phyloP scores from a whole-genome alignment of 2,329 filamentous ascomycete species.

The Curvularia sp. region DNA sequence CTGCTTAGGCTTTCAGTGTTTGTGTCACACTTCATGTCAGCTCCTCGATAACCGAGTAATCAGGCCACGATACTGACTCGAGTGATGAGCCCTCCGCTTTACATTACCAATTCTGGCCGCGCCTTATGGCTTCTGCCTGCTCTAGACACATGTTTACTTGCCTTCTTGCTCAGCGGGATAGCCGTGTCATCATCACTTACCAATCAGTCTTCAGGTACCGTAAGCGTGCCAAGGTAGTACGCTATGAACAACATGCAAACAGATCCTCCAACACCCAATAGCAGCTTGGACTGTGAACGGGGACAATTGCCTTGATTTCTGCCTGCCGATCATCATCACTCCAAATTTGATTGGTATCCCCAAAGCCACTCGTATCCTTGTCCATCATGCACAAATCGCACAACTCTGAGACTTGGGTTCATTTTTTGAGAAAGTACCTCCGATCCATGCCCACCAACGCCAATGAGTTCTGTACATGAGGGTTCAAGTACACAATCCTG shows the following conservation, averaged over 20 bases:
- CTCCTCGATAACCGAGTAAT: neutral
- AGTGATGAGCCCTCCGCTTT: neutral
- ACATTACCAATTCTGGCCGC: neutral
- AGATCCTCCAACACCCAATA: slow-evolving; percentile 6
- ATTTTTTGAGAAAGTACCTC: neutral
- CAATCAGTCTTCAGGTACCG: neutral
- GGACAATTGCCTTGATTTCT: slow-evolving; percentile 1
- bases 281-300: neutral
- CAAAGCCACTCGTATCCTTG: neutral
- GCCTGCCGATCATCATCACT: neutral
- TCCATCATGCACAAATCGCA: neutral
- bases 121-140: neutral
- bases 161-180: neutral
- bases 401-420: neutral
- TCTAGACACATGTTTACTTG: neutral
- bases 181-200: slow-evolving; percentile 1
- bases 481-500: neutral
- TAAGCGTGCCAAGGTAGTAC: slow-evolving; percentile 16
- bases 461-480: neutral
- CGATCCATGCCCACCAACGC: neutral
- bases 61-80: neutral
- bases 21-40: neutral
- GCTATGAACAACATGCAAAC: slow-evolving; percentile 22
- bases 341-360: neutral
- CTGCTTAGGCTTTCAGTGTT: neutral